Conservation (phyloP, 169 alveolate species). For the Toxoplasma gondii region DNA sequence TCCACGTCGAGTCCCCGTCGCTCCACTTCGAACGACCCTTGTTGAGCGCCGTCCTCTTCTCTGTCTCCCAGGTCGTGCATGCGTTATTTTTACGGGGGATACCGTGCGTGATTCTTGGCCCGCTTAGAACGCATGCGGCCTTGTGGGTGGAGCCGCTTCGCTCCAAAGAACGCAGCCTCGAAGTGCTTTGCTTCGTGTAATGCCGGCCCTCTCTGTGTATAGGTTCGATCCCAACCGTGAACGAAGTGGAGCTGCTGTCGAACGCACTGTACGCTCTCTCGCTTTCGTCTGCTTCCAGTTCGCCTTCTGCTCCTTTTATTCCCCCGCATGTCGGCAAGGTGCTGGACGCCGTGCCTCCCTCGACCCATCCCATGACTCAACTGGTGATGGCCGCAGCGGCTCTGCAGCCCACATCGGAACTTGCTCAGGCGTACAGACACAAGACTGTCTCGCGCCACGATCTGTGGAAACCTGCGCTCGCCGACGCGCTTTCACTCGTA, state of each 20-base stretch:
- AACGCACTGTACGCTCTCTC: not conserved
- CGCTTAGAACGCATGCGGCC: no score
- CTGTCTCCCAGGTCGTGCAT: no score
- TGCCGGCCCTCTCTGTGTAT: no score
- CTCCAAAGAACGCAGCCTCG: no score
- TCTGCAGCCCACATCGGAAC: constrained; percentile 82
- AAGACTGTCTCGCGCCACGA: constrained; percentile 79
- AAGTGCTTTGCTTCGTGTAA: no score
- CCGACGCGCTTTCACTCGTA: constrained; percentile 87
- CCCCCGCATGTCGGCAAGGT: constrained; percentile 83
- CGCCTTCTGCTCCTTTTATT: constrained; percentile 52
- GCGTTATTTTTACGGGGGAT: no score
- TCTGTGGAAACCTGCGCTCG: constrained; percentile 90
- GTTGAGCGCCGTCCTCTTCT: no score
- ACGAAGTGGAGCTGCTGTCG: constrained; percentile 1
- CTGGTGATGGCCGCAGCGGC: constrained; percentile 89
- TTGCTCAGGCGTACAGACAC: constrained; percentile 27
- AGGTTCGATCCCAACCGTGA: not conserved
- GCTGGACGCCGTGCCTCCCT: constrained; percentile 85
- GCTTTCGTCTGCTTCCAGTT: not conserved
- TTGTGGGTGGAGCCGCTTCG: no score
- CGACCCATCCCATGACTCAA: constrained; percentile 96
- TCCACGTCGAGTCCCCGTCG: no score
- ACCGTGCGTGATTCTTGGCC: no score
- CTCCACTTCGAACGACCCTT: no score